Evolutionary conservation across 345 rosid genomes (phyloP), one percentile per base, ranked within the genome.

Genomic region (Mallotus nudiflorus): DNA sequence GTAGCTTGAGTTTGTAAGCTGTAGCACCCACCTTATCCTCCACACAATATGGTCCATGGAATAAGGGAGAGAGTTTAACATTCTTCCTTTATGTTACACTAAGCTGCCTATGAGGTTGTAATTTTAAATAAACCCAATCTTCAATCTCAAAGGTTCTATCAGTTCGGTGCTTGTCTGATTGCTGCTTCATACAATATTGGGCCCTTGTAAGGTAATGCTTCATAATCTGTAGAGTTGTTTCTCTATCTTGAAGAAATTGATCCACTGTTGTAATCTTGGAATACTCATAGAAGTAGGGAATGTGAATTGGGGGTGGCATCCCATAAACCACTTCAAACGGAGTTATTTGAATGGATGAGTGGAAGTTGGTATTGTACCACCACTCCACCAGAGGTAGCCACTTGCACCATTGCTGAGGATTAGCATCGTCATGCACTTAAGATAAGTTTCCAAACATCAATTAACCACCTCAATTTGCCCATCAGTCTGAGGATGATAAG

Each of bases 331-430:
- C 9, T 2, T 28, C 22, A 31, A n/a, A 62, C 0, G 50, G 66
- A 31, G 40, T n/a, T 11, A 29, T 58, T 4, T 22, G 3, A 58
- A 31, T 58, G 9, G 49, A 20, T 19, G 8, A 2, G 46, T 37
- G 65, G n/a, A 35, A 61, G 19, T 29, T 24, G 4, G 65, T 61
- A 27, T 61, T 61, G 9, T 61, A 37, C 48, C 29, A 61, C n/a
- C 6, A 61, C 9, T 61, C 28, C 0, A 0, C 65, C 25, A 29
- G 14, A 35, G 65, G 65, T 12, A 37, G 27, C 18, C 29, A 15
- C 20, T 2, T 31, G 33, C 15, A 5, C 31, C 24, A 15, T 20
- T n/a, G n/a, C n/a, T n/a, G n/a, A n/a, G n/a, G n/a, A n/a, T n/a
- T n/a, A n/a, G n/a, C n/a, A n/a, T n/a, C n/a, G n/a, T n/a, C n/a